A percentile compares a stretch with the other conserved stretches of the same genome.
These are phyloP conservation scores for Cadophora malorum DNA, from an alignment of 2,329 filamentous ascomycete species.

Conservation along the genomic window DNA sequence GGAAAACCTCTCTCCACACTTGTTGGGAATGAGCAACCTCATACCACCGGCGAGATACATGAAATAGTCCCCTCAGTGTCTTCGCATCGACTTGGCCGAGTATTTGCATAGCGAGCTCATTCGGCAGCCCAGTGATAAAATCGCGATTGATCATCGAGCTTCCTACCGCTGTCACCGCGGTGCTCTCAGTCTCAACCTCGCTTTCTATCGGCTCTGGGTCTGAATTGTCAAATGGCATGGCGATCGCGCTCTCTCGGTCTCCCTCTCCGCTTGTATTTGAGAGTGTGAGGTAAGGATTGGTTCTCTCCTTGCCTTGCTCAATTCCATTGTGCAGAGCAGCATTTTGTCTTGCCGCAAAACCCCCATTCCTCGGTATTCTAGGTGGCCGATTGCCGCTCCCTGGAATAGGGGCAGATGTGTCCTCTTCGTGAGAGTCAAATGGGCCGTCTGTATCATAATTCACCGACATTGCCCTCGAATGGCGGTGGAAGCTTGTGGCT, in stretches of 20 bases:
- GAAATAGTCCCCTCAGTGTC: slow-evolving; percentile 55
- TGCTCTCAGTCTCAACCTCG: not conserved
- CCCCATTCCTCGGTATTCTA: slow-evolving; percentile 64
- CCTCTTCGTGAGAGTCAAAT: slow-evolving; percentile 35
- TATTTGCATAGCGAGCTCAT: slow-evolving; percentile 65
- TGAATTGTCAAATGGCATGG: slow-evolving; percentile 56
- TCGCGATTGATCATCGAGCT: slow-evolving; percentile 56
- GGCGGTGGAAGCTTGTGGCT: slow-evolving; percentile 44
- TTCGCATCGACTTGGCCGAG: slow-evolving; percentile 61
- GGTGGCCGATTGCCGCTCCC: slow-evolving; percentile 59
- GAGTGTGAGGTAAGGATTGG: slow-evolving; percentile 3
- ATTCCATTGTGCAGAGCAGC: slow-evolving; percentile 35
- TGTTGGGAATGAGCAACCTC: slow-evolving; percentile 57
- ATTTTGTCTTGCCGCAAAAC: slow-evolving; percentile 66
- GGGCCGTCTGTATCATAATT: slow-evolving; percentile 30
- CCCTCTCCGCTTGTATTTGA: slow-evolving; percentile 45
- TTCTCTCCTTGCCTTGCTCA: slow-evolving; percentile 3
- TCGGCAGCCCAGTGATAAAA: slow-evolving; percentile 61
- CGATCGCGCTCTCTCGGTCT: slow-evolving; percentile 69
- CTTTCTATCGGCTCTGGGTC: slow-evolving; percentile 22
- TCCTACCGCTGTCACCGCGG: not conserved
- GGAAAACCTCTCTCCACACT: slow-evolving; percentile 68
- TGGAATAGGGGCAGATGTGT: slow-evolving; percentile 37
- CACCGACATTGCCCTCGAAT: slow-evolving; percentile 36
- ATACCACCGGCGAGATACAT: slow-evolving; percentile 60